Percentiles rank a stretch among this genome's conserved stretches.
Evolutionary conservation across 129 eudicot species (phyloP).

Genomic region (Oenanthe sinensis): DNA sequence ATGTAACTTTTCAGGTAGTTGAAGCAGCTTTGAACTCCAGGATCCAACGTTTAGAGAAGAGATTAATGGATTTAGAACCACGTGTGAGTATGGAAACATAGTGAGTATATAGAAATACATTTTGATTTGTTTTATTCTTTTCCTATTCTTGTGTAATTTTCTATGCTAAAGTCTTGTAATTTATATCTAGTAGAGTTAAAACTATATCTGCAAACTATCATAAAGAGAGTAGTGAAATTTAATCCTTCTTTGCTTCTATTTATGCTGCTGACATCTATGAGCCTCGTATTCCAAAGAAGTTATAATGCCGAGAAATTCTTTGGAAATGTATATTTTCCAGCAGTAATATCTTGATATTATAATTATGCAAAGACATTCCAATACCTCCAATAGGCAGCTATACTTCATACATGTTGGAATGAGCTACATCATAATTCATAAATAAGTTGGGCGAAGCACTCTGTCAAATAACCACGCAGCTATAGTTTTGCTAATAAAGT

Average conservation of each 20-base stretch:
- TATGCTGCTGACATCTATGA: neutral
- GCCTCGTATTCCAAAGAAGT: neutral
- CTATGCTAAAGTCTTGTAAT: neutral
- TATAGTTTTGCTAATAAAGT: neutral
- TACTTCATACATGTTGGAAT: neutral
- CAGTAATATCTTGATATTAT: neutral
- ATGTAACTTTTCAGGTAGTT: slow-evolving; percentile 52
- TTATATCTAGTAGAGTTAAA: slow-evolving; percentile 7
- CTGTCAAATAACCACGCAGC: neutral
- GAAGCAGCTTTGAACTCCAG: slow-evolving; percentile 96
- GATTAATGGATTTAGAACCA: slow-evolving; percentile 90
- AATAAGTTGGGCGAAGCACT: neutral
- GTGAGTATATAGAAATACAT: slow-evolving; percentile 26
- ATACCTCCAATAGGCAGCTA: neutral
- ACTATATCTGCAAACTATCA: slow-evolving; percentile 8
- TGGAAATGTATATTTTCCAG: neutral
- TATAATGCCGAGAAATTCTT: neutral
- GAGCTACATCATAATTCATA: neutral
- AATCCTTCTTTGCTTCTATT: neutral
- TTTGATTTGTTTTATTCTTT: neutral
- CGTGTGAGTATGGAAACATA: slow-evolving; percentile 76
- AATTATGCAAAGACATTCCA: neutral
- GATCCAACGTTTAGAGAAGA: slow-evolving; percentile 71
- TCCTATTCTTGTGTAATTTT: neutral
- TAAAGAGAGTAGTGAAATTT: neutral